A percentile compares a stretch with the other conserved stretches of the same genome.
Conservation (phyloP, 1,139 yeast species). For the Williopsis jadinii region DNA sequence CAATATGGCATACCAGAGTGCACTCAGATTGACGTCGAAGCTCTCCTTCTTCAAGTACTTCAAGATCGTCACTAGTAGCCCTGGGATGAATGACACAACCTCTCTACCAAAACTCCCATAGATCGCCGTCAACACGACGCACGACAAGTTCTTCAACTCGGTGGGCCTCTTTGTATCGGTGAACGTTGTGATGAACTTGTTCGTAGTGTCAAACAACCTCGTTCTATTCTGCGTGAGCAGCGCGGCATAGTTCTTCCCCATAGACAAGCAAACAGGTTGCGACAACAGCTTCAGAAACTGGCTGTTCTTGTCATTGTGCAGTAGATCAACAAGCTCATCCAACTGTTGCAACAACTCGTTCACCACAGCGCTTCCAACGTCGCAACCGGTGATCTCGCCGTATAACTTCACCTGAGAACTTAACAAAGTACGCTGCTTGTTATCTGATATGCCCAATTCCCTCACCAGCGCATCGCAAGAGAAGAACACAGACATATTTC, state of each 20-base stretch:
- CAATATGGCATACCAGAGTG: conserved; percentile 12
- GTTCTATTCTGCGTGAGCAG: conserved; percentile 14
- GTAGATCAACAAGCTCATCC: conserved; percentile 13
- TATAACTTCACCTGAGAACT: neutral
- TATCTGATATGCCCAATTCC: neutral
- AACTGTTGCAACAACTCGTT: conserved; percentile 3
- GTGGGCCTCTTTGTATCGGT: conserved; percentile 12
- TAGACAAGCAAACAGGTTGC: conserved; percentile 12
- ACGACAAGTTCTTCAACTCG: conserved; percentile 10
- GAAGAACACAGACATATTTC: neutral
- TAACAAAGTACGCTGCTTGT: neutral
- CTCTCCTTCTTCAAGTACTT: conserved; percentile 27
- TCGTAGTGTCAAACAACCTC: conserved; percentile 20
- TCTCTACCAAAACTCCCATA: conserved; percentile 27
- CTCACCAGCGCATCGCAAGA: neutral
- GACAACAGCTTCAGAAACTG: conserved; percentile 7
- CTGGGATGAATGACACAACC: conserved; percentile 26
- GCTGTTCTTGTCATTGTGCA: conserved; percentile 18
- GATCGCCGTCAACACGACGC: conserved; percentile 17
- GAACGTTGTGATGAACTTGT: conserved; percentile 18
- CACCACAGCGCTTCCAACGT: neutral
- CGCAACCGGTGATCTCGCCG: neutral
- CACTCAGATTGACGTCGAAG: conserved; percentile 13
- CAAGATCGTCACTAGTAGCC: conserved; percentile 22
- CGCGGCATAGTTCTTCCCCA: conserved; percentile 19